Conservation (phyloP, 495 filamentous ascomycete genomes). For the Neurospora sp. region DNA sequence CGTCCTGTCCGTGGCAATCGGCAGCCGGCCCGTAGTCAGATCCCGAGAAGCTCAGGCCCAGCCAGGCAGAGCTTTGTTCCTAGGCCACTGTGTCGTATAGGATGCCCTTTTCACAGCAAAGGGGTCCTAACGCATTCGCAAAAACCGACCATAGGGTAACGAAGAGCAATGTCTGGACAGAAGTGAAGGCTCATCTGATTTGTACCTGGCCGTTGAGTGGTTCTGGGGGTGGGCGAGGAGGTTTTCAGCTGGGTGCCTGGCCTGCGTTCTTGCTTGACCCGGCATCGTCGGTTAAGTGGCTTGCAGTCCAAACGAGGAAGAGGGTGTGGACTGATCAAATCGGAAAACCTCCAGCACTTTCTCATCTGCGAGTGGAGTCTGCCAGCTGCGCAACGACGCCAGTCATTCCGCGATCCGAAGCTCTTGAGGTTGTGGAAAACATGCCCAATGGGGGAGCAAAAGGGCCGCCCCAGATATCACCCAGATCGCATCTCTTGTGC, state of each 20-base stretch:
- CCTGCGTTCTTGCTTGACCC: not conserved
- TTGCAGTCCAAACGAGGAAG: not conserved
- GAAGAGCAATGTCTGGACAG: not conserved
- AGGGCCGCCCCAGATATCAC: not conserved
- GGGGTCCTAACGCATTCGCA: not conserved
- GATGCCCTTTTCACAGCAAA: not conserved
- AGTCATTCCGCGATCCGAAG: not conserved
- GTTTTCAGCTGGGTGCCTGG: not conserved
- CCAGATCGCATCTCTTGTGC: not conserved
- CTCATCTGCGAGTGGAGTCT: conserved; percentile 1
- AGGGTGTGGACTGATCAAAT: not conserved
- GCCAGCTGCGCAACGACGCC: not conserved
- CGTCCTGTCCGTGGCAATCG: not conserved
- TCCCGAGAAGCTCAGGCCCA: not conserved
- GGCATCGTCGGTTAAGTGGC: not conserved
- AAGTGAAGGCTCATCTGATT: not conserved
- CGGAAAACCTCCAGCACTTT: not conserved
- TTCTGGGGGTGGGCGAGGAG: not conserved
- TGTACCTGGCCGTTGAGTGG: not conserved
- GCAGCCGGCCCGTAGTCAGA: not conserved
- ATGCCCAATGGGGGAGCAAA: not conserved
- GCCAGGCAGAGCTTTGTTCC: not conserved
- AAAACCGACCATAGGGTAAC: not conserved
- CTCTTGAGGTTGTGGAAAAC: not conserved
- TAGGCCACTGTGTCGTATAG: not conserved